phyloP scores from a whole-genome alignment of 1,139 yeast species.

The Taphrina flavorubra region DNA sequence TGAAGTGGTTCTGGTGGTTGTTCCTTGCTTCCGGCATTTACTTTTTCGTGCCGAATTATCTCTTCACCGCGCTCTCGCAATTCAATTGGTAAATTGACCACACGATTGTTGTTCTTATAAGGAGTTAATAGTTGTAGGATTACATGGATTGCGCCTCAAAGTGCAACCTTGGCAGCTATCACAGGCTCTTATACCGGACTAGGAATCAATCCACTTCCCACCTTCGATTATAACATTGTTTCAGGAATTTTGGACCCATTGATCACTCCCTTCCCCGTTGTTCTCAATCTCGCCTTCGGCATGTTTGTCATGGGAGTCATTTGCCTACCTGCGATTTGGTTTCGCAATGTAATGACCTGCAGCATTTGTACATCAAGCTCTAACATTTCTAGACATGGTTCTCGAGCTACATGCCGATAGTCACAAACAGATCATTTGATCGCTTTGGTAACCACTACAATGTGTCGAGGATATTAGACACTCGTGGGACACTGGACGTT shows the following conservation, averaged over 20 bases:
- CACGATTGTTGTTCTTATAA: slow-evolving; percentile 46
- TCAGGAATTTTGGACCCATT: slow-evolving; percentile 53
- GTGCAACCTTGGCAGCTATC: slow-evolving; percentile 60
- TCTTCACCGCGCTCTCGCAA: slow-evolving; percentile 60
- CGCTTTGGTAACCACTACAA: slow-evolving; percentile 56
- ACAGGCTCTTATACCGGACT: slow-evolving; percentile 61
- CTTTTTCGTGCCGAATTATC: slow-evolving; percentile 64
- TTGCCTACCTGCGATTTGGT: slow-evolving; percentile 58
- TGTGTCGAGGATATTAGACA: slow-evolving; percentile 57
- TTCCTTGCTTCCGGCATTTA: slow-evolving; percentile 57
- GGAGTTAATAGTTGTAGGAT: slow-evolving; percentile 2
- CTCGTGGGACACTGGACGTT: slow-evolving; percentile 58
- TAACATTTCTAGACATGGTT: slow-evolving; percentile 58
- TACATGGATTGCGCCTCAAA: slow-evolving; percentile 64
- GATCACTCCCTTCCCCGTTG: slow-evolving; percentile 59
- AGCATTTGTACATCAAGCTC: neutral
- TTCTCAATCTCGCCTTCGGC: slow-evolving; percentile 24
- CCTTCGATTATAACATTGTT: slow-evolving; percentile 59
- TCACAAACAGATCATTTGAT: slow-evolving; percentile 58
- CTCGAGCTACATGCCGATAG: slow-evolving; percentile 50
- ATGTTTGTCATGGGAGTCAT: slow-evolving; percentile 52
- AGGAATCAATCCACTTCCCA: slow-evolving; percentile 61
- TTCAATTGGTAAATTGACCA: slow-evolving; percentile 67
- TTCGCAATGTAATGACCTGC: slow-evolving; percentile 60
- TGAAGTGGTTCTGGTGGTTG: slow-evolving; percentile 57